Percentiles rank a stretch among this genome's conserved stretches.
These are phyloP conservation scores for Arthrobotrys conoides DNA, from an alignment of 2,329 filamentous ascomycete species.

Conservation along the genomic window DNA sequence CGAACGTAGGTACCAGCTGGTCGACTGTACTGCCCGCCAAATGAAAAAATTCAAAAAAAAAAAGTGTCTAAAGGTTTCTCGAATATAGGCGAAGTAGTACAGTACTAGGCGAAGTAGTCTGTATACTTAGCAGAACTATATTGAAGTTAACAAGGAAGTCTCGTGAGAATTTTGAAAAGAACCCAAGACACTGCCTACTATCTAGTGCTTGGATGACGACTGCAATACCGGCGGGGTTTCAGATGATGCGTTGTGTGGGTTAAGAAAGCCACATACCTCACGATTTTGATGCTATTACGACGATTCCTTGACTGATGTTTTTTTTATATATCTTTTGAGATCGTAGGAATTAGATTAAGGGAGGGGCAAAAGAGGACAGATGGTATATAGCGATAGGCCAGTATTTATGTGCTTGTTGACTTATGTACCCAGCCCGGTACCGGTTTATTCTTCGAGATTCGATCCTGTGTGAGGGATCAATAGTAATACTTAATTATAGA, in stretches of 20 bases:
- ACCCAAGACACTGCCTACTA: conserved; percentile 32
- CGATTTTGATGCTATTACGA: conserved; percentile 8
- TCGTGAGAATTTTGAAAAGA: background rate
- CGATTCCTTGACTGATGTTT: background rate
- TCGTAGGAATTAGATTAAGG: background rate
- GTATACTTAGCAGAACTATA: background rate
- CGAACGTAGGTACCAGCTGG: background rate
- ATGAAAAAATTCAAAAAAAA: conserved; percentile 1
- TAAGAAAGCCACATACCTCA: conserved; percentile 9
- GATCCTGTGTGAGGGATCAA: background rate
- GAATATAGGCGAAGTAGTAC: conserved; percentile 29
- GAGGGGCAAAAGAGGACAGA: background rate
- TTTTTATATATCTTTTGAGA: background rate
- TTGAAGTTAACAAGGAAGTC: background rate
- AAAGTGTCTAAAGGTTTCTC: background rate
- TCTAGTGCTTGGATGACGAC: conserved; percentile 28
- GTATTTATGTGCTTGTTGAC: no score
- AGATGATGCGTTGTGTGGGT: conserved; percentile 58
- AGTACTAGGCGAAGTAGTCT: conserved; percentile 18
- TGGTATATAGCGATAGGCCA: background rate
- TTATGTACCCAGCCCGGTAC: background rate
- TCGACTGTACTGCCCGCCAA: background rate
- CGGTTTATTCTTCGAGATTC: background rate
- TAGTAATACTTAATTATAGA: background rate
- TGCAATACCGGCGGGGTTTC: conserved; percentile 58